Evolutionary conservation across 2,329 filamentous ascomycete genomes (phyloP).

Genomic region (Biscogniauxia mediterranea): DNA sequence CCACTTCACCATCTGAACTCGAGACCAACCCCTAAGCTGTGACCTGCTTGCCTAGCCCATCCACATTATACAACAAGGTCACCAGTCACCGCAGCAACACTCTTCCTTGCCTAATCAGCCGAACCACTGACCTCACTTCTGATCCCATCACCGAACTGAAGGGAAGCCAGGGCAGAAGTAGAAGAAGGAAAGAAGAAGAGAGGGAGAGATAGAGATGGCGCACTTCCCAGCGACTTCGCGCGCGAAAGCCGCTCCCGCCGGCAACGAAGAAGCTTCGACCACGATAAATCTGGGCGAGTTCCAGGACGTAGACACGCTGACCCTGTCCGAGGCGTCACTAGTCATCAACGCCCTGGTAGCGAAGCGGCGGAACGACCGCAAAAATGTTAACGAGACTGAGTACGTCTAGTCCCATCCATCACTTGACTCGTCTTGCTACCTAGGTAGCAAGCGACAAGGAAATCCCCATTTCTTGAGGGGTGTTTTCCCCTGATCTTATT

Average conservation of each 20-base stretch:
- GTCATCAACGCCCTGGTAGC: conserved; percentile 87
- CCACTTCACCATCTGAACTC: neutral
- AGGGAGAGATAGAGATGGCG: conserved; percentile 28
- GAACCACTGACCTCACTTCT: neutral
- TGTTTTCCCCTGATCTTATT: too few relatives aligned
- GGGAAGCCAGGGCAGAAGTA: neutral
- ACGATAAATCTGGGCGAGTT: conserved; percentile 90
- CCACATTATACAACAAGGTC: too few relatives aligned
- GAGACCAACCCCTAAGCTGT: neutral
- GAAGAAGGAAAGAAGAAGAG: neutral
- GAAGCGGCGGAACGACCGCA: conserved; percentile 74
- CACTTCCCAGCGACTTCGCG: conserved; percentile 56
- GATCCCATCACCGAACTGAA: neutral
- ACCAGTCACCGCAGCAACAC: neutral
- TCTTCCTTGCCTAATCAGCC: neutral
- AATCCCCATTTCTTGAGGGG: too few relatives aligned
- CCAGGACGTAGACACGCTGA: conserved; percentile 85
- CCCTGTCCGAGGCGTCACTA: conserved; percentile 85
- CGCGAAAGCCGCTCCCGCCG: conserved; percentile 64
- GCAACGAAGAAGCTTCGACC: conserved; percentile 83
- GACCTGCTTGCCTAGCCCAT: neutral
- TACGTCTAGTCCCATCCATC: conserved; percentile 43
- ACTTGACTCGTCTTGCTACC: too few relatives aligned
- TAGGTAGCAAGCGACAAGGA: too few relatives aligned
- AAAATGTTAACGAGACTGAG: conserved; percentile 83